These are phyloP conservation scores for Colletotrichum caudatum DNA, from an alignment of 2,329 filamentous ascomycete species.

Conservation along the genomic window DNA sequence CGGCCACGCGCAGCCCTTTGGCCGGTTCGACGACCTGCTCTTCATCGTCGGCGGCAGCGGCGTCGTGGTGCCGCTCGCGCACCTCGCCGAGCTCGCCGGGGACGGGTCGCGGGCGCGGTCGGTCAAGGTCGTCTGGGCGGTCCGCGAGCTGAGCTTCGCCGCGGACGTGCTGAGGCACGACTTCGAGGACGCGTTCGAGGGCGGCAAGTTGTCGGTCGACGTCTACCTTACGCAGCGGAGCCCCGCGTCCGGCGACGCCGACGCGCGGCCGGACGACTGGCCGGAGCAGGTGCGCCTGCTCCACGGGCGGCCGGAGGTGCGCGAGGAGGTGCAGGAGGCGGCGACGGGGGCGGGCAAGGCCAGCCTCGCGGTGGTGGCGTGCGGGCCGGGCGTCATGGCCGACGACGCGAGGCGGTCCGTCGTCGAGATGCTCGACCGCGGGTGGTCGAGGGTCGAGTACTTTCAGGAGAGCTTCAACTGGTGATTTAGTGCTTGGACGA, in stretches of 20 bases:
- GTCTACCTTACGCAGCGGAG: constrained; percentile 51
- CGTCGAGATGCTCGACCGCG: constrained; percentile 47
- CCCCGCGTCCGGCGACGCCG: constrained; percentile 9
- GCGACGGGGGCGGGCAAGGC: constrained; percentile 43
- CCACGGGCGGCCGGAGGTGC: constrained; percentile 51
- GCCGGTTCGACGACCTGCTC: constrained; percentile 54
- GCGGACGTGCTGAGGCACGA: constrained; percentile 51
- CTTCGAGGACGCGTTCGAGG: constrained; percentile 47
- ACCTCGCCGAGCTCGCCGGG: constrained; percentile 49
- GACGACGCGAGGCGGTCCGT: constrained; percentile 57
- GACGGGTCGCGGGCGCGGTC: constrained; percentile 40
- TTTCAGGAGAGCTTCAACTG: constrained; percentile 60
- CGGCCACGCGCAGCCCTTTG: constrained; percentile 54
- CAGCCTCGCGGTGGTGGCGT: constrained; percentile 57
- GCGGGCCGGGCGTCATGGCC: constrained; percentile 59
- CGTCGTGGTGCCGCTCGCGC: constrained; percentile 57
- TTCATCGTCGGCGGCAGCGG: constrained; percentile 61
- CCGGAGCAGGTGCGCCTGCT: constrained; percentile 43
- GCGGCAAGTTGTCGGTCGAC: constrained; percentile 50
- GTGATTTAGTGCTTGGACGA: constrained; percentile 47
- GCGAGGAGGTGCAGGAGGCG: constrained; percentile 48
- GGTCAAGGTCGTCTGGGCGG: constrained; percentile 58
- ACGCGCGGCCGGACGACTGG: constrained; percentile 29
- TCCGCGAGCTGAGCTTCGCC: constrained; percentile 55
- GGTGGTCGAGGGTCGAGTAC: constrained; percentile 51